Conservation (phyloP, 495 filamentous ascomycete species). For the Neurospora sp. region DNA sequence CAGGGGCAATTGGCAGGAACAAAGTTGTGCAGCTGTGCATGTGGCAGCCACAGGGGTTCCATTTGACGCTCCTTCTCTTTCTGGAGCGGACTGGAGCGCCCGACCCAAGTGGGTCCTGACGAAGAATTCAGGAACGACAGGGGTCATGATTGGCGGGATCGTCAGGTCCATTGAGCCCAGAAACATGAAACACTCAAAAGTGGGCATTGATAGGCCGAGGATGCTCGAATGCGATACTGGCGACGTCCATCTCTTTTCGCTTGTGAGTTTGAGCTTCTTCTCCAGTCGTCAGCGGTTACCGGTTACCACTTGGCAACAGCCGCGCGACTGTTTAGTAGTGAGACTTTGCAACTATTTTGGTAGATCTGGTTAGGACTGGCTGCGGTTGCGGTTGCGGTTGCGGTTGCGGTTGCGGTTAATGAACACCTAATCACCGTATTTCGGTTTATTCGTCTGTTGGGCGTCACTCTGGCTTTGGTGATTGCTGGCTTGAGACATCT, state of each 20-base stretch:
- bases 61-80: neutral
- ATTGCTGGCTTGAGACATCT: neutral
- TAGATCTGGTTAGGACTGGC: neutral
- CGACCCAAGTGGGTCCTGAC: neutral
- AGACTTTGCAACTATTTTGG: neutral
- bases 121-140: neutral
- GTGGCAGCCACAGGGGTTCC: neutral
- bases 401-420: neutral
- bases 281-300: neutral
- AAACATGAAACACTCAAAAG: neutral
- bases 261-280: neutral
- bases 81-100: neutral
- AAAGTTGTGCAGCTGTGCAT: neutral
- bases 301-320: neutral
- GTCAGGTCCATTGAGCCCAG: neutral
- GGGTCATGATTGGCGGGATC: neutral
- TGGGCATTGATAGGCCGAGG: neutral
- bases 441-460: neutral
- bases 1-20: neutral
- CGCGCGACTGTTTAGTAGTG: conserved; percentile 1
- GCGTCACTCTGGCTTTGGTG: neutral
- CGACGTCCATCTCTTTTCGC: neutral
- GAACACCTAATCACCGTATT: neutral
- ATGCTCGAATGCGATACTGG: neutral
- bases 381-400: neutral